Evolutionary conservation across 2,329 filamentous ascomycete genomes (phyloP), one percentile per base, ranked within the genome.

Genomic region (Claviceps africana): DNA sequence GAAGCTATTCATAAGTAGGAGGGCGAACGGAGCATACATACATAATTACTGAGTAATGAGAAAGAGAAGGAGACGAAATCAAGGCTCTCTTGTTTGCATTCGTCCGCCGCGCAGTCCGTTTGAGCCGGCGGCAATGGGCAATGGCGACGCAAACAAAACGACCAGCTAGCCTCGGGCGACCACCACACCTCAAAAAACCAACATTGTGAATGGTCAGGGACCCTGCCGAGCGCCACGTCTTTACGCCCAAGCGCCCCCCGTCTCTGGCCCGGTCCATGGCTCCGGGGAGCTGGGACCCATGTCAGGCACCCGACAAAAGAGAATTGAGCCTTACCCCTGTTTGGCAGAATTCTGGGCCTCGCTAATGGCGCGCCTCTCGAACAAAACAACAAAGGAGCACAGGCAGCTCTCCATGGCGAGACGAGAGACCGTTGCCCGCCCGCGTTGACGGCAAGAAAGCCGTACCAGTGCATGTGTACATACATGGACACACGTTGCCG

Each of bases 281-380:
- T 48, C 53, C 53, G 52, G 53, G 50, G 51, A 54, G 51, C 42
- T 37, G 51, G 51, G 45, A 47, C 53, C 46, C 47, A 31, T 54
- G 53, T 48, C 53, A 54, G 53, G 53, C 44, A 54, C 51, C 48
- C 53, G 53, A 54, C 51, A 37, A 51, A 44, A 51, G 46, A 50
- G 42, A 45, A 40, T 39, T 25, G 42, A 50, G 43, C 11, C 45
- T 45, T 47, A 47, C 37, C 51, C 47, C 43, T 48, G 47, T 53
- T 53, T 51, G 48, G 50, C 35, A 47, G 43, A 33, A 47, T 45
- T 47, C 35, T 17, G 46, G 51, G 33, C 47, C 30, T 46, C 49
- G 25, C 30, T 50, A 42, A 49, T 33, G 28, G 28, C 28, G 25
- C 44, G 31, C 50, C 50, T 40, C 37, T 43, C 28, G n/a, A 19